A percentile compares a stretch with the other conserved stretches of the same genome.
These are phyloP conservation scores for Rosa multiflora DNA, from an alignment of 306 rosid genomes.

Conservation along the genomic window DNA sequence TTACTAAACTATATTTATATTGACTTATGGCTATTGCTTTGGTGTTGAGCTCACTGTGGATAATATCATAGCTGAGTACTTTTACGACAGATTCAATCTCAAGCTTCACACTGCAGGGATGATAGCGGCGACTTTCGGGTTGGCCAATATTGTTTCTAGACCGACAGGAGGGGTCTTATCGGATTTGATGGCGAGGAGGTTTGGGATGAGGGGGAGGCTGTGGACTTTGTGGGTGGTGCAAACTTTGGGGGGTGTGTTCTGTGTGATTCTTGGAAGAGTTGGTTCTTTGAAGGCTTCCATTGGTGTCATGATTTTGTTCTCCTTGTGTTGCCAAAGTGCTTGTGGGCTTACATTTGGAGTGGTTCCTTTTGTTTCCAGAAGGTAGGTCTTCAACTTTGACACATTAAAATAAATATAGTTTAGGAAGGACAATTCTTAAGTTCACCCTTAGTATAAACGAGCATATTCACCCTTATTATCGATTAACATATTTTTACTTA, in stretches of 20 bases:
- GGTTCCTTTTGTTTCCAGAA: not conserved
- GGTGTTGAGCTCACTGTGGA: conserved; percentile 80
- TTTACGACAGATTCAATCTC: conserved; percentile 66
- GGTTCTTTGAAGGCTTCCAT: not conserved
- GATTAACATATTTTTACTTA: no score
- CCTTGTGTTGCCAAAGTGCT: not conserved
- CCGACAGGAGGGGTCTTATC: conserved; percentile 73
- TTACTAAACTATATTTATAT: no score
- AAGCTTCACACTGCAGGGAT: conserved; percentile 71
- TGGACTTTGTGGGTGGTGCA: conserved; percentile 78
- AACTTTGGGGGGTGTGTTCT: conserved; percentile 51
- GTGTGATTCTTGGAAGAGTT: not conserved
- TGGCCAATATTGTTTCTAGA: conserved; percentile 66
- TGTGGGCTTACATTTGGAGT: conserved; percentile 1
- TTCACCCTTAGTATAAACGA: no score
- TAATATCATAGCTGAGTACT: conserved; percentile 75
- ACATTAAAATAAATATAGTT: not conserved
- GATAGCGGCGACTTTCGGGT: conserved; percentile 73
- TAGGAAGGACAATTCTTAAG: no score
- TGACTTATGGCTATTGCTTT: conserved; percentile 82
- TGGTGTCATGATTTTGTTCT: not conserved
- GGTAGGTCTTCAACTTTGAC: not conserved
- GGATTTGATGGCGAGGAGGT: conserved; percentile 54
- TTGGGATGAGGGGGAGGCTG: conserved; percentile 83
- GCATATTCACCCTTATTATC: no score